These are phyloP conservation scores for Populus hybrid DNA, from an alignment of 441 rosid genomes.

Conservation along the genomic window DNA sequence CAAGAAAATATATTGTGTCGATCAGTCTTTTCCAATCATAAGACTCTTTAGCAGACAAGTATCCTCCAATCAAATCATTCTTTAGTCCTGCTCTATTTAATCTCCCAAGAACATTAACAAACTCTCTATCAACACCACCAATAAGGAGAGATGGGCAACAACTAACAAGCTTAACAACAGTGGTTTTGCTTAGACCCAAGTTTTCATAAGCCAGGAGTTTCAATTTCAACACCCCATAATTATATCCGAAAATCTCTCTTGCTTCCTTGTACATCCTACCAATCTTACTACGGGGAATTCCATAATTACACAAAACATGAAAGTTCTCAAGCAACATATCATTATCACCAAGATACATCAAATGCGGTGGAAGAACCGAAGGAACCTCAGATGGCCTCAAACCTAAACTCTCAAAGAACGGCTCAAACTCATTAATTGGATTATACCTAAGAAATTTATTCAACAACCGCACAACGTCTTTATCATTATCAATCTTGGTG, in stretches of 20 bases:
- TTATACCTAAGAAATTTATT: slow-evolving; percentile 57
- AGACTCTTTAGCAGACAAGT: slow-evolving; percentile 35
- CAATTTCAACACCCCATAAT: slow-evolving; percentile 37
- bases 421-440: slow-evolving; percentile 81
- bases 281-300: slow-evolving; percentile 60
- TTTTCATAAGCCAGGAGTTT: slow-evolving; percentile 56
- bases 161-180: slow-evolving; percentile 53
- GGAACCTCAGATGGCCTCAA: slow-evolving; percentile 44
- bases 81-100: slow-evolving; percentile 33
- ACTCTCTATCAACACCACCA: slow-evolving; percentile 42
- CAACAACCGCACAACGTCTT: slow-evolving; percentile 42
- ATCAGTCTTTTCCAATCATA: slow-evolving; percentile 59
- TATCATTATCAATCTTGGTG: slow-evolving; percentile 15
- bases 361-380: slow-evolving; percentile 40
- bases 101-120: slow-evolving; percentile 50
- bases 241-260: slow-evolving; percentile 45
- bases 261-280: slow-evolving; percentile 69
- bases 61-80: slow-evolving; percentile 44
- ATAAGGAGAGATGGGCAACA: slow-evolving; percentile 54
- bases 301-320: slow-evolving; percentile 54
- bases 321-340: slow-evolving; percentile 57
- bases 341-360: slow-evolving; percentile 59
- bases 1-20: slow-evolving; percentile 60
- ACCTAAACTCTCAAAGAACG: slow-evolving; percentile 81
- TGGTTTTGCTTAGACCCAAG: slow-evolving; percentile 48